Base-by-base conservation (phyloP, 2,329 filamentous ascomycete species). In the Calycina herbarum region DNA sequence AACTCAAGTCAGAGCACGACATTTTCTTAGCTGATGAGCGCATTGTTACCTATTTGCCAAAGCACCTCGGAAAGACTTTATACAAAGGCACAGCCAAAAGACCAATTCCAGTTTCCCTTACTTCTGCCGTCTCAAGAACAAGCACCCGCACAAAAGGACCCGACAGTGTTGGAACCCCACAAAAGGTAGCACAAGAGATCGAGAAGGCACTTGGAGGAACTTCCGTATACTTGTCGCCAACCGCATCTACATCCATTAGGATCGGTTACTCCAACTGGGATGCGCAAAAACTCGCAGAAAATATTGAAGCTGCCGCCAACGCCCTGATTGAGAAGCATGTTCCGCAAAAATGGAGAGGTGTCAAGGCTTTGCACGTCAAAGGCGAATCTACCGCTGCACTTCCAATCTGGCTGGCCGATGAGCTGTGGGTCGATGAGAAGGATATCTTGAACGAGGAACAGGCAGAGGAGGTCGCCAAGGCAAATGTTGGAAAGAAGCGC, bases 21-120 rank as follows among this genome's bases (percentile, higher is more conserved):
- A 82, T 98, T 64, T 98, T 99, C 81, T 84, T 99, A 65, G 94
- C 91, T 62, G 95, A 99, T 77, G 92, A 97, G 75, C 85, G 95
- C 59, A 91, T 99, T 73, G 83, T 89, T 75, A 89, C 85, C 76
- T 81, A 83, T 33, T 84, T 98, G 66, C 92, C 94, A 64, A 85
- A 86, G 70, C 82, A 89, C 2, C 87, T 99, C 13, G 95, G 94
- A 73, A 98, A 97, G 82, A 90, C 90, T 1, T 98, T 99, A 78
- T 98, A 95, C 85, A 90, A 93, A 81, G 85, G 81, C 64, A 92
- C 89, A 2, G 79, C 81, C 69, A 98, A 98, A 84, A 86, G 94
- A 48, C 95, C 95, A 10, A 88, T 99, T 66, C 94, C 95, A 31
- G 86, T 98, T 45, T 82, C 85, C 56, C 84, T 98, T 68, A 85